Evolutionary conservation across 78 protist species (phyloP).

Genomic region (Dictyostelium purpureum): DNA sequence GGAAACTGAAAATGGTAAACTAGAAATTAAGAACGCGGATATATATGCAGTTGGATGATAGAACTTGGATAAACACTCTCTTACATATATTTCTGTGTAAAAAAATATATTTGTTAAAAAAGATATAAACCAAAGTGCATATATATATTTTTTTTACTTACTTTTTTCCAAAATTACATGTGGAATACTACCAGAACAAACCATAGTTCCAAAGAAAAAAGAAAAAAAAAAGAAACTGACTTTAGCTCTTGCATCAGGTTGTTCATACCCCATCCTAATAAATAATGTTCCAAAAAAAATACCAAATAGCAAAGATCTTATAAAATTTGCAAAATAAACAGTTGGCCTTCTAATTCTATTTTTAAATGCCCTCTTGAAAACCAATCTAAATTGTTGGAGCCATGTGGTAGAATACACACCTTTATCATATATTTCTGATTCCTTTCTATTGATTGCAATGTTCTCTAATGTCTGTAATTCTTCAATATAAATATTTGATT

Average conservation of each 20-base stretch:
- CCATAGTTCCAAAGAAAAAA: background rate
- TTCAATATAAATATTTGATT: background rate
- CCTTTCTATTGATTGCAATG: too few species aligned
- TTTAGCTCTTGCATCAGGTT: background rate
- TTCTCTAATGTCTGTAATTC: background rate
- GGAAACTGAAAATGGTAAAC: slow-evolving; percentile 11
- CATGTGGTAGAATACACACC: background rate
- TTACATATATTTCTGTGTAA: slow-evolving; percentile 7
- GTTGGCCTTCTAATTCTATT: background rate
- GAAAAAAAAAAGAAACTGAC: background rate
- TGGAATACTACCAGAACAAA: background rate
- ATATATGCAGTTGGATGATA: slow-evolving; percentile 9
- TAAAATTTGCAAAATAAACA: background rate
- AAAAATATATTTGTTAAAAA: too few species aligned
- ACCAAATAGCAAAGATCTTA: background rate
- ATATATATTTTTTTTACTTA: too few species aligned
- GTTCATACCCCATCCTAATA: background rate
- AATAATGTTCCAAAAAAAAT: slow-evolving; percentile 4
- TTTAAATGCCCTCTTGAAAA: background rate
- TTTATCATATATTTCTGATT: background rate
- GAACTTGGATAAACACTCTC: background rate
- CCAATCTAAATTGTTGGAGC: background rate
- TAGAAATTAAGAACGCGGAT: background rate
- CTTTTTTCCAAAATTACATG: background rate
- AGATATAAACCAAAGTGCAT: too few species aligned